Base-by-base conservation (phyloP, 2,329 filamentous ascomycete genomes). In the Dendrostoma leiphaemia region DNA sequence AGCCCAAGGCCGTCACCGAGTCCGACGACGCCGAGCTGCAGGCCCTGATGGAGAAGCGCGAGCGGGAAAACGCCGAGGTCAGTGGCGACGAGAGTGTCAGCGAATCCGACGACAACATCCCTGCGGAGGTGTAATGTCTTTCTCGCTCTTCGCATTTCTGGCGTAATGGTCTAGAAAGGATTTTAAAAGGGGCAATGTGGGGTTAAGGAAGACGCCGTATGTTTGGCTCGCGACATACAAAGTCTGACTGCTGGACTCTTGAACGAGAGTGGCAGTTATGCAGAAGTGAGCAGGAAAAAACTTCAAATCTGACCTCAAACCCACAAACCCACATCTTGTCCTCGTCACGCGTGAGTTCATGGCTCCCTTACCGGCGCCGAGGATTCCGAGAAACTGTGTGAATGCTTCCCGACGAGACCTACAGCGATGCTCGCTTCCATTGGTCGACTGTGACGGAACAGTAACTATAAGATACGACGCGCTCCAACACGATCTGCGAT, bases 41-140 rank as follows among this genome's bases (percentile, higher is more conserved):
- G 73, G 94, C 93, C 49, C 83, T 99, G 61, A 99, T 99, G 94
- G 94, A 97, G 82, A 97, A 97, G 86, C 87, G 90, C 62, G 94
- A 96, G 80, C 88, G 91, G 62, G 93, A 97, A 83, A 99, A 99
- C 75, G 90, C 91, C 70, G 91, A 99, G 73, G 91, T 99, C 68
- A 96, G 91, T 72, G 94, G 94, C 67, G 95, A 99, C 71, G 94
- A 99, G 80, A 94, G 92, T 71, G 82, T 91, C 72, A 96, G 90
- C 69, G 93, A 96, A 74, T 96, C 91, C 69, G 94, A 97, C 68
- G 94, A 97, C 70, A 91, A 90, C 69, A 82, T 85, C 60, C 83
- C 56, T 21, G 49, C 35, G 3, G 56, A 55, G 32, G 48, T 51
- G 21, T 58, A 57, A 40, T 34, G 13, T 38, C 19, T 9, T 32